These are phyloP conservation scores for Fusarium torulosum DNA, from an alignment of 2,329 filamentous ascomycete species.

Conservation along the genomic window DNA sequence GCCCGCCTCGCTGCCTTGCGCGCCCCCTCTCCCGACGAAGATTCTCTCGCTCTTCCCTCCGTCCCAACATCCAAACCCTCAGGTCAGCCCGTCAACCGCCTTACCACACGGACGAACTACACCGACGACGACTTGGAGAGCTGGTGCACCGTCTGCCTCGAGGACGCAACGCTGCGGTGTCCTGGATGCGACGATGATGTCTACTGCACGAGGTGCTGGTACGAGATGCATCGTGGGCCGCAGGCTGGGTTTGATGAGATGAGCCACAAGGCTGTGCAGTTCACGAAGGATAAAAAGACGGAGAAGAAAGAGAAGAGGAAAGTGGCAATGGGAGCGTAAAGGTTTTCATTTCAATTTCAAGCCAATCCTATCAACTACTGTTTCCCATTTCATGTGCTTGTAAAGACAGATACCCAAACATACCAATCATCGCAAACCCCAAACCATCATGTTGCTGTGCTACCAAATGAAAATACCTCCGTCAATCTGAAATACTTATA, in stretches of 20 bases:
- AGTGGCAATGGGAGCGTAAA: conserved; percentile 55
- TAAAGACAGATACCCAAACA: conserved; percentile 36
- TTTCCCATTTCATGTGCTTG: conserved; percentile 11
- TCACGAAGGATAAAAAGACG: conserved; percentile 56
- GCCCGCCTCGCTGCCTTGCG: conserved; percentile 66
- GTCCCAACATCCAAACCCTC: conserved; percentile 64
- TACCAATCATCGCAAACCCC: conserved; percentile 26
- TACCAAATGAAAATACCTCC: conserved; percentile 18
- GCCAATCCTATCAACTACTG: conserved; percentile 24
- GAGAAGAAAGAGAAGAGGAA: conserved; percentile 53
- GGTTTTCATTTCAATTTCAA: conserved; percentile 27
- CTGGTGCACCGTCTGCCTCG: conserved; percentile 87
- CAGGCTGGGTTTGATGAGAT: conserved; percentile 77
- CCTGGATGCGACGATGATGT: conserved; percentile 77
- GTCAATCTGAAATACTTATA: conserved; percentile 1
- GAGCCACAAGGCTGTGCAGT: conserved; percentile 75
- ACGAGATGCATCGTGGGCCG: conserved; percentile 80
- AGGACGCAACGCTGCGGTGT: conserved; percentile 80
- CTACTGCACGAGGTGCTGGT: conserved; percentile 85
- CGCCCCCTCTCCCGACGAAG: conserved; percentile 49
- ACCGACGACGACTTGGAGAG: conserved; percentile 79
- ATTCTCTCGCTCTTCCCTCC: conserved; percentile 60
- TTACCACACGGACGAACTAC: conserved; percentile 59
- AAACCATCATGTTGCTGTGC: conserved; percentile 16
- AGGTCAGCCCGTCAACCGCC: conserved; percentile 55